Conservation (phyloP, 192 early-diverging fungal species). For the Dissophora ornata region DNA sequence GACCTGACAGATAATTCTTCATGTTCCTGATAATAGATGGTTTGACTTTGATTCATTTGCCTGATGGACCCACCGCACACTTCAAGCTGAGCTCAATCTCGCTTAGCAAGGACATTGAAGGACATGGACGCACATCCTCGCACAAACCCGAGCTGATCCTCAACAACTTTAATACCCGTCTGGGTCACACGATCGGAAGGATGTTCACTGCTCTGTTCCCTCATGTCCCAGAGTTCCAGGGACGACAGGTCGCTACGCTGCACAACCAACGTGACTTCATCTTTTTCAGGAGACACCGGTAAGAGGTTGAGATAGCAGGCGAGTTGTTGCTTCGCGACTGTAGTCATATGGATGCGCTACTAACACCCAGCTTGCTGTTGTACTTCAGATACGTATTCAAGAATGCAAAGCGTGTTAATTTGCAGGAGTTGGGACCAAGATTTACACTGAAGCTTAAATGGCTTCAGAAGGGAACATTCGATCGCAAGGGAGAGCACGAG, state of each 20-base stretch:
- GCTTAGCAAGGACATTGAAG: constrained; percentile 83
- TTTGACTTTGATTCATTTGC: constrained; percentile 93
- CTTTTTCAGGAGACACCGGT: constrained; percentile 96
- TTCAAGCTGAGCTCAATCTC: constrained; percentile 90
- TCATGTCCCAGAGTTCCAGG: constrained; percentile 96
- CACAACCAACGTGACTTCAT: constrained; percentile 99
- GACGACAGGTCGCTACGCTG: constrained; percentile 93
- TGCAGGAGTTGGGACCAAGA: constrained; percentile 96
- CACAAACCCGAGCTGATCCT: constrained; percentile 97
- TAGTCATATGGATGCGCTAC: too few relatives aligned
- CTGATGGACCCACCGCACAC: constrained; percentile 96
- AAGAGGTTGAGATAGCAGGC: too few relatives aligned
- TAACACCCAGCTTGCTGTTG: background rate
- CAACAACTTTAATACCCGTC: constrained; percentile 96
- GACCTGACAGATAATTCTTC: background rate
- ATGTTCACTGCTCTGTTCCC: constrained; percentile 97
- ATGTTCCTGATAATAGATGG: constrained; percentile 67
- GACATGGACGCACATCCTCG: constrained; percentile 80
- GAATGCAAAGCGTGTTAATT: constrained; percentile 79
- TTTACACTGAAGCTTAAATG: constrained; percentile 95
- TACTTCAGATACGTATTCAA: constrained; percentile 85
- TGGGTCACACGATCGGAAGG: constrained; percentile 96
- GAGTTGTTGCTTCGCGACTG: too few relatives aligned
- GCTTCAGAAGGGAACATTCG: constrained; percentile 97
- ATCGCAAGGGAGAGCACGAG: constrained; percentile 95